phyloP scores from a whole-genome alignment of 1,139 yeast genomes.

The Pichia sp. region DNA sequence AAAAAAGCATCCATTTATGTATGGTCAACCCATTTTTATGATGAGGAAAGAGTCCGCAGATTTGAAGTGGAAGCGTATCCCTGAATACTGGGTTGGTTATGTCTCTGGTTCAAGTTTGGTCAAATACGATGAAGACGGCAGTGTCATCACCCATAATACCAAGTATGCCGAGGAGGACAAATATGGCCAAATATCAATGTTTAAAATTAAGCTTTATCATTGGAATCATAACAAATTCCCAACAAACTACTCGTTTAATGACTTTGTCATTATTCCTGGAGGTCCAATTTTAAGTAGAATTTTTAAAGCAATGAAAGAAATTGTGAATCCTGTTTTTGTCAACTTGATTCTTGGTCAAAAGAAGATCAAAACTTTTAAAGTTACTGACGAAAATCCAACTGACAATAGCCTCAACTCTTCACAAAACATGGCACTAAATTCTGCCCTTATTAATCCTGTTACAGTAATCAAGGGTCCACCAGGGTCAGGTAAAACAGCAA shows the following conservation, averaged over 20 bases:
- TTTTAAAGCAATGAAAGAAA: constrained; percentile 52
- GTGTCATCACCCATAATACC: background rate
- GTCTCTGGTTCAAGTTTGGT: constrained; percentile 25
- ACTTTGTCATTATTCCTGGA: constrained; percentile 48
- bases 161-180: background rate
- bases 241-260: constrained; percentile 15
- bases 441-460: constrained; percentile 55
- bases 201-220: background rate
- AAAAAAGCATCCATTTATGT: constrained; percentile 38
- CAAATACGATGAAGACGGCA: constrained; percentile 17
- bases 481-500: constrained; percentile 95
- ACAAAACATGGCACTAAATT: constrained; percentile 57
- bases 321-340: constrained; percentile 47
- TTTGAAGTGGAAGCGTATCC: constrained; percentile 31
- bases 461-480: constrained; percentile 94
- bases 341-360: constrained; percentile 53
- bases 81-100: constrained; percentile 39
- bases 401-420: constrained; percentile 41
- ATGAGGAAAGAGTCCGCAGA: constrained; percentile 25
- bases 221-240: constrained; percentile 30
- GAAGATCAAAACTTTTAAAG: constrained; percentile 43
- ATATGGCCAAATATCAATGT: background rate
- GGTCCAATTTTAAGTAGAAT: constrained; percentile 56
- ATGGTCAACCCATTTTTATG: constrained; percentile 37
- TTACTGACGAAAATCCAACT: background rate